Conservation (phyloP, 805 yeast genomes). For the Torulaspora franciscae region DNA sequence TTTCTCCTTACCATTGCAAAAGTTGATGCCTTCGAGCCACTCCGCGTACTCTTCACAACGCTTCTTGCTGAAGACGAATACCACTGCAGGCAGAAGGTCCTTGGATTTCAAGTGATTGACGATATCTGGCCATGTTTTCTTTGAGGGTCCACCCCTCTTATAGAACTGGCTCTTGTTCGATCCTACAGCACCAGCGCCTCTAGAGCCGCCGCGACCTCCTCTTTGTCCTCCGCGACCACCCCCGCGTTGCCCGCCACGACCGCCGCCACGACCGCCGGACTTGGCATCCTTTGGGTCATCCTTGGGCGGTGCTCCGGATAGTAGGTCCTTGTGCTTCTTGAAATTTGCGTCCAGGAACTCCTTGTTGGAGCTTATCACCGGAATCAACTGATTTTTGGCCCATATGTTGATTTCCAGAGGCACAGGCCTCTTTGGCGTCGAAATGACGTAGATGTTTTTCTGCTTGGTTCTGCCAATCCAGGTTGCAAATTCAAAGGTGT, state of each 20-base stretch:
- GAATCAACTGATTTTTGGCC: constrained; percentile 70
- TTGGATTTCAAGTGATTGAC: constrained; percentile 65
- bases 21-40: constrained; percentile 65
- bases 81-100: constrained; percentile 81
- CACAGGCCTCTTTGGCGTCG: constrained; percentile 94
- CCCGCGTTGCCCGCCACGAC: constrained; percentile 32
- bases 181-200: constrained; percentile 41
- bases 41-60: constrained; percentile 92
- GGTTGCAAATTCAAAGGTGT: constrained; percentile 93
- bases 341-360: constrained; percentile 63
- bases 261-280: constrained; percentile 25
- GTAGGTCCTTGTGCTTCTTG: constrained; percentile 50
- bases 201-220: constrained; percentile 36
- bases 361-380: constrained; percentile 70
- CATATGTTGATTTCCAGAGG: constrained; percentile 84
- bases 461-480: constrained; percentile 98
- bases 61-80: constrained; percentile 90
- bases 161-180: constrained; percentile 36
- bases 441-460: constrained; percentile 91
- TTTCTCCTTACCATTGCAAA: constrained; percentile 77
- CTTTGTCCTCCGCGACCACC: constrained; percentile 34
- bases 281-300: constrained; percentile 41
- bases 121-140: constrained; percentile 69
- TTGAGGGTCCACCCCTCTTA: constrained; percentile 64
- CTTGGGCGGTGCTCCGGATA: constrained; percentile 42